Evolutionary conservation across 202 grass and related monocot species (phyloP).

Genomic region (Saccharum hybrid): DNA sequence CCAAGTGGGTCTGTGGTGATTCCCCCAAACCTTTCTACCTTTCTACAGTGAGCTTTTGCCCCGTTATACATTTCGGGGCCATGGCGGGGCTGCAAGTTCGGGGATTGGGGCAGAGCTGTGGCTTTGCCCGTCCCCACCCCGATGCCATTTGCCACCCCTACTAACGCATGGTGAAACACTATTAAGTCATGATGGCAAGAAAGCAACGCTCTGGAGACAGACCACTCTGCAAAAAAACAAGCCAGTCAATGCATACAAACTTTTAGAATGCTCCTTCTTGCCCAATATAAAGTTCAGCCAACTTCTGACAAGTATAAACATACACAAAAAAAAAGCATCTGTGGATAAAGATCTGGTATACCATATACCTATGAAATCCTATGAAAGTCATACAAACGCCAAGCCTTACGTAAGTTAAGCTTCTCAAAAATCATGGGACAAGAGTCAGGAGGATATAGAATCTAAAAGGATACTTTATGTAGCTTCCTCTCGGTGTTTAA

Average conservation of each 20-base stretch:
- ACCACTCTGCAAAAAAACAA: background rate
- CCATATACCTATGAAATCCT: background rate
- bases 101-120: background rate
- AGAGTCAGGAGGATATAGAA: background rate
- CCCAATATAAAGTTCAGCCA: background rate
- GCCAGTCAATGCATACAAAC: background rate
- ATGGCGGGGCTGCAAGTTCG: background rate
- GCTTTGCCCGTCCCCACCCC: background rate
- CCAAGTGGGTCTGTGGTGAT: too few relatives aligned
- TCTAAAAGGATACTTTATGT: conserved; percentile 1
- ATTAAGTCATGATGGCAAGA: conserved; percentile 5
- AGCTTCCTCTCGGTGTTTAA: background rate
- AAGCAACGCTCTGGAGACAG: too few relatives aligned
- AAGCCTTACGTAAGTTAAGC: background rate
- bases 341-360: background rate
- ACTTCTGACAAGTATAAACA: background rate
- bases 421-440: conserved; percentile 11
- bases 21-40: too few relatives aligned
- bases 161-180: background rate
- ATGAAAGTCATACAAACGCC: background rate
- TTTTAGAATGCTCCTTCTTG: background rate
- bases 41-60: background rate
- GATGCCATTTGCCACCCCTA: background rate
- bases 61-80: background rate
- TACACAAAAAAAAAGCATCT: conserved; percentile 4